phyloP scores from a whole-genome alignment of 2,329 filamentous ascomycete species.

The Calonectria fujianensis region DNA sequence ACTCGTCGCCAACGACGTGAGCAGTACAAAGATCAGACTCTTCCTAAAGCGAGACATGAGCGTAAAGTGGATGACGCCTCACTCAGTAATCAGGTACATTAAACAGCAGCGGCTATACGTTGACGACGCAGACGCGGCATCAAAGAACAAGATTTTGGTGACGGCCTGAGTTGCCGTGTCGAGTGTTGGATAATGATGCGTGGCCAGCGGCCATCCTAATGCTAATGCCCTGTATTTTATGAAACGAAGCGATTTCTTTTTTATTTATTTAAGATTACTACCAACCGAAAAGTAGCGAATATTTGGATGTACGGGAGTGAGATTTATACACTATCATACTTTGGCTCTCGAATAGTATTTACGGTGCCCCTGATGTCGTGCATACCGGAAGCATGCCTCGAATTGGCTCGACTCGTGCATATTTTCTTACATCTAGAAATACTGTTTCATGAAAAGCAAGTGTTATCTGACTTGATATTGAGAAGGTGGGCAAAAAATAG shows the following conservation, averaged over 20 bases:
- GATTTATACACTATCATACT: neutral
- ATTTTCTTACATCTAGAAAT: neutral
- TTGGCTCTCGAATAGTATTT: neutral
- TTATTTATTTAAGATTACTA: neutral
- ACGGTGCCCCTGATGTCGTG: neutral
- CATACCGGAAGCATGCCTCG: neutral
- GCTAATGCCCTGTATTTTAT: slow-evolving; percentile 25
- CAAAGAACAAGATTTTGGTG: slow-evolving; percentile 7
- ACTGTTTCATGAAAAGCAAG: neutral
- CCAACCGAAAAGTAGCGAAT: slow-evolving; percentile 1
- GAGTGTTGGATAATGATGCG: neutral
- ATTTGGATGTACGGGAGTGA: neutral
- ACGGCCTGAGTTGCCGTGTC: neutral
- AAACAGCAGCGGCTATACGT: slow-evolving; percentile 9
- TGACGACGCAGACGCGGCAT: neutral
- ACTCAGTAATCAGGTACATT: slow-evolving; percentile 17
- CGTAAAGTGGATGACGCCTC: slow-evolving; percentile 31
- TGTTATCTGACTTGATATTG: neutral
- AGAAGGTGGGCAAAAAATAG: neutral
- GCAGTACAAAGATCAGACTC: slow-evolving; percentile 86
- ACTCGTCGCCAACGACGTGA: slow-evolving; percentile 87
- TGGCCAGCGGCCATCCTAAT: neutral
- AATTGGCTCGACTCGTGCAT: neutral
- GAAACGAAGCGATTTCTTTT: slow-evolving; percentile 9
- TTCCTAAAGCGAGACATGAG: slow-evolving; percentile 88